Evolutionary conservation across 148 eudicot genomes (phyloP).

Genomic region (Pharnaceum exiguum): DNA sequence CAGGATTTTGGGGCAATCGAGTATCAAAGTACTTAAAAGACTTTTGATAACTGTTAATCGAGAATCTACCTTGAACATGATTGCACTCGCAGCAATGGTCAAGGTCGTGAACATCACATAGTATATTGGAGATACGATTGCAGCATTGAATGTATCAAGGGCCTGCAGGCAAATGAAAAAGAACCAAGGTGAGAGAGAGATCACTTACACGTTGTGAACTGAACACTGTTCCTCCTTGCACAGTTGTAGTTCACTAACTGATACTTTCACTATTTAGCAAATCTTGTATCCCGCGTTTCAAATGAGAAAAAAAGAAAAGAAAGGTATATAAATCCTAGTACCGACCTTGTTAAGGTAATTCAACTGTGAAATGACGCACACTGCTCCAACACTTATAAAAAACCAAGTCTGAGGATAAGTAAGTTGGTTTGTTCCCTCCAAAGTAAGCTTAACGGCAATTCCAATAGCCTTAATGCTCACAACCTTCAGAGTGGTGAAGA

Average conservation of each 20-base stretch:
- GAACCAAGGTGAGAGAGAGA: background rate
- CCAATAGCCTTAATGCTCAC: constrained; percentile 98
- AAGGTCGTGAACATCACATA: constrained; percentile 94
- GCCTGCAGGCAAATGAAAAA: constrained; percentile 40
- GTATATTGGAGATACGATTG: constrained; percentile 86
- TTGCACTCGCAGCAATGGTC: constrained; percentile 76
- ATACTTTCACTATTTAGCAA: too few species aligned
- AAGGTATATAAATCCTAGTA: background rate
- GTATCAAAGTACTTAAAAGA: background rate
- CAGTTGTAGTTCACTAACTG: too few species aligned
- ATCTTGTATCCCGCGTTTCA: too few species aligned
- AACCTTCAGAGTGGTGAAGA: constrained; percentile 41
- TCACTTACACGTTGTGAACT: background rate
- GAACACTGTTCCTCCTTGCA: too few species aligned
- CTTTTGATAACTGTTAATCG: background rate
- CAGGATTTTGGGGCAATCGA: background rate
- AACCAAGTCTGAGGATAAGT: constrained; percentile 77
- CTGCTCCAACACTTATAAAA: constrained; percentile 62
- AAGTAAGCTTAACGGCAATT: constrained; percentile 80
- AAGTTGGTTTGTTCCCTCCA: constrained; percentile 75
- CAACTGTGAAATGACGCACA: constrained; percentile 70
- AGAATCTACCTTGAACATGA: constrained; percentile 78
- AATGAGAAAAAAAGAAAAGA: background rate
- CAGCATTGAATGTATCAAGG: constrained; percentile 73
- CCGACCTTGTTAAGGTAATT: constrained; percentile 90